phyloP scores from a whole-genome alignment of 306 rosid species.

The Cicer pinnatifidum region DNA sequence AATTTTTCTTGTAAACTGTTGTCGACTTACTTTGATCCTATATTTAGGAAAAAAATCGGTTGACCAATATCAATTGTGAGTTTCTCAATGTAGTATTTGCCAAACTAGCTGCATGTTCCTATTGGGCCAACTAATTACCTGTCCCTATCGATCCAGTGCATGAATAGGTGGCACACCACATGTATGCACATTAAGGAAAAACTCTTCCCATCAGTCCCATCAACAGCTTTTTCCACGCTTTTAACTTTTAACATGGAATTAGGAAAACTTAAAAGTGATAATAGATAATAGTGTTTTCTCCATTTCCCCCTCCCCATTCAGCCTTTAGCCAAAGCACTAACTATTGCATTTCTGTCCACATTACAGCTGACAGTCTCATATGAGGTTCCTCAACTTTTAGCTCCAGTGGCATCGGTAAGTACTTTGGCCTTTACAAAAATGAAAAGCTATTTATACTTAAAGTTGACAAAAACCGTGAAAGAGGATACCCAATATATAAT shows the following conservation, averaged over 20 bases:
- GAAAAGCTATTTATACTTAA: not conserved
- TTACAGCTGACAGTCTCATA: slow-evolving; percentile 91
- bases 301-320: slow-evolving; percentile 21
- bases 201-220: slow-evolving; percentile 28
- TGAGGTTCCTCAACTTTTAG: slow-evolving; percentile 85
- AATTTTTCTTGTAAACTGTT: slow-evolving; percentile 2
- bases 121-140: slow-evolving; percentile 25
- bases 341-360: slow-evolving; percentile 36
- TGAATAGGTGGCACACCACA: slow-evolving; percentile 34
- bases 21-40: slow-evolving; percentile 37
- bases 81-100: slow-evolving; percentile 21
- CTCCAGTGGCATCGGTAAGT: slow-evolving; percentile 93
- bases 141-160: slow-evolving; percentile 37
- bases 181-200: slow-evolving; percentile 35
- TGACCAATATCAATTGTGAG: not conserved
- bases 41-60: not conserved
- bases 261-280: slow-evolving; percentile 15
- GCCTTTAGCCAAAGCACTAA: slow-evolving; percentile 42
- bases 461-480: slow-evolving; percentile 23
- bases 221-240: slow-evolving; percentile 27
- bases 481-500: not conserved
- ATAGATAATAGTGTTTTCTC: slow-evolving; percentile 28
- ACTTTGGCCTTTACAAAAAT: slow-evolving; percentile 25
- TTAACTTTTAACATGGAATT: slow-evolving; percentile 28
- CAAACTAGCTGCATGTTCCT: slow-evolving; percentile 32